Evolutionary conservation across 1,139 yeast species (phyloP).

Genomic region (Yueomyces sp.): DNA sequence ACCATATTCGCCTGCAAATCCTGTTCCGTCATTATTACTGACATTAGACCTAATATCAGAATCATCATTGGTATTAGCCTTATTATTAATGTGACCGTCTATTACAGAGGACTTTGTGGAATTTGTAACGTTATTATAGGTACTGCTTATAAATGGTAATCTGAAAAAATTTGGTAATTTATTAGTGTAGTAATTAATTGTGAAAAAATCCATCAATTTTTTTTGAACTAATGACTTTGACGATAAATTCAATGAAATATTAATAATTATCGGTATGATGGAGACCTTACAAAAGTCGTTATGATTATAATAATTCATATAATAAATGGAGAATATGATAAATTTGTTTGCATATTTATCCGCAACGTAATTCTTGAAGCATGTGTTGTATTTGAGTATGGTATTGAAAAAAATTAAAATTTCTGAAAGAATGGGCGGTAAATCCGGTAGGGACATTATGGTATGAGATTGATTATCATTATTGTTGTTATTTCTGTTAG

Average conservation of each 20-base stretch:
- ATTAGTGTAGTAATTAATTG: conserved; percentile 28
- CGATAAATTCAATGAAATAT: conserved; percentile 48
- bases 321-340: conserved; percentile 41
- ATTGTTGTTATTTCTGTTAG: conserved; percentile 1
- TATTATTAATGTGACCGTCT: too few species aligned
- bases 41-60: too few species aligned
- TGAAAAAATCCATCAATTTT: conserved; percentile 33
- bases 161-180: conserved; percentile 38
- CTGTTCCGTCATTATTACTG: too few species aligned
- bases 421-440: conserved; percentile 45
- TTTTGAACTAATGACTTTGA: conserved; percentile 32
- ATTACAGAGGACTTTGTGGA: too few species aligned
- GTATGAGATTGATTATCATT: conserved; percentile 2
- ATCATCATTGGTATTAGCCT: too few species aligned
- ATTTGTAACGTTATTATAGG: too few species aligned
- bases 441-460: conserved; percentile 18
- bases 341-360: conserved; percentile 42
- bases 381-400: conserved; percentile 55
- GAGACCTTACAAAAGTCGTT: conserved; percentile 30
- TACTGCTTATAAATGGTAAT: conserved; percentile 13
- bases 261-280: conserved; percentile 46
- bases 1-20: not conserved
- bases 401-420: conserved; percentile 61
- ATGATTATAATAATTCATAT: conserved; percentile 39
- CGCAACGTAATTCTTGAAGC: conserved; percentile 37